Evolutionary conservation across 768 basidiomycete genomes (phyloP).

Genomic region (Aureoboletus auriporus): DNA sequence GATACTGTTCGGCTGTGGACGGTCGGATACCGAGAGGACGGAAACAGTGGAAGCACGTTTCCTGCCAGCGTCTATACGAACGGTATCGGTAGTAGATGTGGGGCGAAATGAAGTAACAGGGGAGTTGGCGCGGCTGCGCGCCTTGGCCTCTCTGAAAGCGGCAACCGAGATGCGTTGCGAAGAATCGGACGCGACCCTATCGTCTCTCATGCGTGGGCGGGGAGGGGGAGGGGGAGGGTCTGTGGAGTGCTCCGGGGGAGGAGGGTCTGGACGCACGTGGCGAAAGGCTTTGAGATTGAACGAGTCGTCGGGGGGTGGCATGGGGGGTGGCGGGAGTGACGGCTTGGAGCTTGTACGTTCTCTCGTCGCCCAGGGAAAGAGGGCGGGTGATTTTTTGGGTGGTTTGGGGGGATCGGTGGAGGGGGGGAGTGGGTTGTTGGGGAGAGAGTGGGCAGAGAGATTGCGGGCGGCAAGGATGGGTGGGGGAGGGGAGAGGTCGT

Average conservation of each 20-base stretch:
- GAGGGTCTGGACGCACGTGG: slow-evolving; percentile 52
- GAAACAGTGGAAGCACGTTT: slow-evolving; percentile 30
- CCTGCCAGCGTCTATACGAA: slow-evolving; percentile 25
- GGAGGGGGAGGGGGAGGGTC: slow-evolving; percentile 32
- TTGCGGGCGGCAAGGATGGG: slow-evolving; percentile 60
- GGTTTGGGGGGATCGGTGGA: slow-evolving; percentile 10
- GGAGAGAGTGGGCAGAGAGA: slow-evolving; percentile 63
- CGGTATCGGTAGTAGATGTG: slow-evolving; percentile 31
- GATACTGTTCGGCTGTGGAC: slow-evolving; percentile 10
- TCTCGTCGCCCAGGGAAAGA: slow-evolving; percentile 33
- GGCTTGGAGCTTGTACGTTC: slow-evolving; percentile 36
- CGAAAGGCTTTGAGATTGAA: slow-evolving; percentile 77
- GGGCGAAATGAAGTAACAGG: slow-evolving; percentile 51
- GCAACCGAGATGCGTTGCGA: slow-evolving; percentile 78
- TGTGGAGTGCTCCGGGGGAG: slow-evolving; percentile 20
- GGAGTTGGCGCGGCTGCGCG: slow-evolving; percentile 56
- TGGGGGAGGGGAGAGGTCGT: slow-evolving; percentile 51
- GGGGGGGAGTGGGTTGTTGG: slow-evolving; percentile 32
- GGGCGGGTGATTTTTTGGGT: slow-evolving; percentile 33
- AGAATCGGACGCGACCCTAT: slow-evolving; percentile 57
- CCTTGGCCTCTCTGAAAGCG: slow-evolving; percentile 76
- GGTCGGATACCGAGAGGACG: slow-evolving; percentile 16
- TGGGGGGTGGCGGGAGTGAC: slow-evolving; percentile 22
- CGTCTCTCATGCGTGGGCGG: slow-evolving; percentile 49
- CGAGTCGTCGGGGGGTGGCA: slow-evolving; percentile 33